Evolutionary conservation across 2,329 filamentous ascomycete genomes (phyloP), one percentile per base, ranked within the genome.

Genomic region (Ramularia endophylla): DNA sequence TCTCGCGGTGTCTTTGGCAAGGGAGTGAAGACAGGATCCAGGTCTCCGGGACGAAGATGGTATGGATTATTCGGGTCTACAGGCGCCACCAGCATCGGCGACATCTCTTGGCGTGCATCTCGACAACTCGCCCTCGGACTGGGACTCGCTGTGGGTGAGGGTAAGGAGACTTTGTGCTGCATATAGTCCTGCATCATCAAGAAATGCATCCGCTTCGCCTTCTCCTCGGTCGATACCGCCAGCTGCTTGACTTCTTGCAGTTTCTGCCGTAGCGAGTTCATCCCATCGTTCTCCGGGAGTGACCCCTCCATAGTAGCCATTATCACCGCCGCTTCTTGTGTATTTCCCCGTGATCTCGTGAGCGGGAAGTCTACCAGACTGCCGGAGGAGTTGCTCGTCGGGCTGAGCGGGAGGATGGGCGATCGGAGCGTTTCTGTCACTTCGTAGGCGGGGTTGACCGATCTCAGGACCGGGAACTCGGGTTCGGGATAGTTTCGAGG

Each of bases 261-360:
- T 55, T 69, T 65, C 40, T 60, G 60, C 19, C 71, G 63, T 31
- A 74, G 55, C 42, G 63, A 58, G 15, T 62, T 62, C 69, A 74
- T 73, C 48, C 71, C 70, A 55, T 74, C 71, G 52, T 73, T 68
- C 41, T 66, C 70, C 5, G 71, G 71, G 48, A 74, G 33, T 12
- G 50, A 33, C 4, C 47, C 41, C n/a, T 53, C 43, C 50, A 51
- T 53, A 18, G 40, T 48, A 13, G 44, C 40, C 16, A 36, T 19
- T 15, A 20, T 18, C 9, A 17, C 29, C 29, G 38, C 27, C 30
- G 20, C 12, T 27, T 25, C 17, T 29, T 15, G 9, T 27, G 38
- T 20, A 25, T 38, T 27, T 20, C 36, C 38, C 20, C 35, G 36
- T 16, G 47, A 36, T 17, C 41, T 7, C 20, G 31, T 33, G 15